Conservation (phyloP, 306 rosid species). For the Sindora glabra region DNA sequence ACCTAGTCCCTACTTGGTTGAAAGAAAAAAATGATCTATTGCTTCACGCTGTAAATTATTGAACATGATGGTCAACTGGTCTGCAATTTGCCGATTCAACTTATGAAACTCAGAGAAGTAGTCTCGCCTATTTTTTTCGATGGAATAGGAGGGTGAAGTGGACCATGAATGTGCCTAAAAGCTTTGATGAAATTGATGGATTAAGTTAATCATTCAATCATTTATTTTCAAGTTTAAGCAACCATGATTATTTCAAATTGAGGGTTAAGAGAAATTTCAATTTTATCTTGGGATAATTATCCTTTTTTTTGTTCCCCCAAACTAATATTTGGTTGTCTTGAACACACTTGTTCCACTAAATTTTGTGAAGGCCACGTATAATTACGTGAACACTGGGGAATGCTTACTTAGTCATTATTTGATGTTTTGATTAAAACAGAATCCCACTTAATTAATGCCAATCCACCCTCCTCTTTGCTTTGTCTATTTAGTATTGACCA, state of each 20-base stretch:
- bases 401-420: background rate
- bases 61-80: slow-evolving; percentile 9
- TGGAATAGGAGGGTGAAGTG: background rate
- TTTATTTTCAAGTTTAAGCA: background rate
- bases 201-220: background rate
- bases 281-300: background rate
- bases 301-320: background rate
- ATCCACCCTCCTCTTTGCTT: background rate
- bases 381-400: background rate
- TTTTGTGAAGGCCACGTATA: background rate
- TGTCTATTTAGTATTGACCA: background rate
- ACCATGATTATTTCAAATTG: slow-evolving; percentile 3
- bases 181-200: background rate
- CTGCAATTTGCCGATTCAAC: background rate
- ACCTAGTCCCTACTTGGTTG: slow-evolving; percentile 23
- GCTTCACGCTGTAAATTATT: slow-evolving; percentile 17
- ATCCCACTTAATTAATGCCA: background rate
- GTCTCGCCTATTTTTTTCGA: background rate
- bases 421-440: background rate
- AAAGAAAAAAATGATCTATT: slow-evolving; percentile 12
- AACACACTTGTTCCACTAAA: background rate
- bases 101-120: background rate
- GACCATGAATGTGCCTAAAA: background rate
- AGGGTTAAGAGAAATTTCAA: background rate
- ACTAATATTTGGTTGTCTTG: background rate